Base-by-base conservation (phyloP, 805 yeast genomes). In the Candida gorgasii region DNA sequence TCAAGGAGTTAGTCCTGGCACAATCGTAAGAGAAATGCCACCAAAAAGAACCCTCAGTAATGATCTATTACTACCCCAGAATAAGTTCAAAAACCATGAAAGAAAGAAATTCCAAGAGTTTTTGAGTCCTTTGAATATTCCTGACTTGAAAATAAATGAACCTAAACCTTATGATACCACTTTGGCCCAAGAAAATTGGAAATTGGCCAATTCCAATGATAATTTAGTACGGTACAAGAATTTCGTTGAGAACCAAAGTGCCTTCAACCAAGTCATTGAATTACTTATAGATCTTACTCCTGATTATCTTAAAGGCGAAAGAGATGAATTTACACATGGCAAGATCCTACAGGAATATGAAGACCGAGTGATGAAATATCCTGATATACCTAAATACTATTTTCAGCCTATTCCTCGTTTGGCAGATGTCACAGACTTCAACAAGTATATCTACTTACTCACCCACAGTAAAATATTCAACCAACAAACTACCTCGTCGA, bases 401-500 rank as follows among this genome's bases (percentile, higher is more conserved):
- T 66, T 60, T 42, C 50, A 49, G 11, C 71, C 65, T 41, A 28
- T 69, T 1, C 73, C 74, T 3, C 59, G 62, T 3, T 47, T 65
- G 5, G 59, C 58, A 0, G 45, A 65, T 29, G 56, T 65, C 1
- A 59, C 58, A n/a, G 44, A 48, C 11, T 70, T 71, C 42, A 56
- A 58, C 24, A 48, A 65, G 32, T 70, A 65, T 40, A 63, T 70
- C 19, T 62, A 67, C 46, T 53, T 53, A 31, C 47, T 71, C 14
- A 66, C 73, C 1, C 73, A 69, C 43, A 48, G 55, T 50, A 56
- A 49, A 30, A 48, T 62, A n/a, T 52, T 54, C 8, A 70, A 64
- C 51, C 46, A 54, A 23, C 65, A 64, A 41, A 58, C 65, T 3
- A 57, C 60, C 45, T 63, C 71, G 11, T 51, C 69, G 26, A 49